A percentile compares a stretch with the other conserved stretches of the same genome.
These are phyloP conservation scores for Musa beccarii DNA, from an alignment of 176 grass and related monocot genomes.

Conservation along the genomic window DNA sequence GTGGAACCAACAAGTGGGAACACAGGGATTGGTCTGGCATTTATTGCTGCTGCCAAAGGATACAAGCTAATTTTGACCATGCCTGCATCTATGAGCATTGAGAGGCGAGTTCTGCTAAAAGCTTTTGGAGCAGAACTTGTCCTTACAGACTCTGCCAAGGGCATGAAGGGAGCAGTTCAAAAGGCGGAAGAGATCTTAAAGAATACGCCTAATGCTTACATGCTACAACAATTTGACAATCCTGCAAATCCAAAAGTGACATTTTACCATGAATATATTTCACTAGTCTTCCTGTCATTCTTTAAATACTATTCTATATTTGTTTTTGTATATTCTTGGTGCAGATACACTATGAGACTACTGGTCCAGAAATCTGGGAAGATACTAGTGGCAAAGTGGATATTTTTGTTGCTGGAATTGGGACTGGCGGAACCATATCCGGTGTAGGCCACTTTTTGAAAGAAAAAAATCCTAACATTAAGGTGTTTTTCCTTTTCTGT, in stretches of 20 bases:
- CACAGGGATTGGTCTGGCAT: conserved; percentile 92
- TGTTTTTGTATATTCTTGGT: conserved; percentile 17
- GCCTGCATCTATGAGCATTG: conserved; percentile 96
- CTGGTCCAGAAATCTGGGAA: conserved; percentile 97
- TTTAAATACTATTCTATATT: too few relatives aligned
- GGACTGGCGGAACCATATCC: conserved; percentile 95
- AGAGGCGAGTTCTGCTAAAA: conserved; percentile 79
- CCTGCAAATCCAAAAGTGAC: conserved; percentile 87
- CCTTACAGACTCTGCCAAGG: conserved; percentile 82
- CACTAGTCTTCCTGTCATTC: neutral
- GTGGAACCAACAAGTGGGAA: conserved; percentile 96
- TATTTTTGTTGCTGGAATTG: conserved; percentile 92
- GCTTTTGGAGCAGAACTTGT: conserved; percentile 91
- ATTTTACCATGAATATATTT: neutral
- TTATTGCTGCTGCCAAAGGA: conserved; percentile 88
- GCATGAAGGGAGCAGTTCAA: conserved; percentile 87
- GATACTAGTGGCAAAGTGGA: conserved; percentile 92
- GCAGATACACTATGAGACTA: conserved; percentile 92
- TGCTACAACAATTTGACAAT: conserved; percentile 98
- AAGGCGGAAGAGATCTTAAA: conserved; percentile 87
- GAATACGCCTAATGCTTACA: conserved; percentile 70
- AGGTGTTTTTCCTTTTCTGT: conserved; percentile 31
- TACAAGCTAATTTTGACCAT: conserved; percentile 93
- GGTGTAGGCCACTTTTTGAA: conserved; percentile 75
- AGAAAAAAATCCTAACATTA: conserved; percentile 83